These are phyloP conservation scores for Litchi chinensis DNA, from an alignment of 345 rosid genomes.

Conservation along the genomic window DNA sequence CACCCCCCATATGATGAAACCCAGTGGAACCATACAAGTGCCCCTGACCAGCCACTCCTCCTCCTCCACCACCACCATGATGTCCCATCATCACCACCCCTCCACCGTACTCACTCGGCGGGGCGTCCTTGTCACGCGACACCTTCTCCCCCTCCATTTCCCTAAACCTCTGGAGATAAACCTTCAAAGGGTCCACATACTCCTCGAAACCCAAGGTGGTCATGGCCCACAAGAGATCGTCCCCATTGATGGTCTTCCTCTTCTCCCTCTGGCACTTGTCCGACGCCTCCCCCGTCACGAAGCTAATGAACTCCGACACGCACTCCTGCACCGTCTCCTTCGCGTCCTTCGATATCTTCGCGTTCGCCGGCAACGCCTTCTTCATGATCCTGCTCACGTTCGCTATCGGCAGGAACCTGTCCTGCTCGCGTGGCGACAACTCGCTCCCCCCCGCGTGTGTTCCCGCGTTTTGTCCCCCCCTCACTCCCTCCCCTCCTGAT, in stretches of 20 bases:
- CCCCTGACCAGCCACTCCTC: slow-evolving; percentile 19
- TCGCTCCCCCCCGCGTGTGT: slow-evolving; percentile 24
- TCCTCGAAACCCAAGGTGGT: slow-evolving; percentile 76
- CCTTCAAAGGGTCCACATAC: slow-evolving; percentile 71
- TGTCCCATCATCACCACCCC: slow-evolving; percentile 14
- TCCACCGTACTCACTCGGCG: slow-evolving; percentile 22
- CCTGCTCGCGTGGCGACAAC: slow-evolving; percentile 60
- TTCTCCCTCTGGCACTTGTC: slow-evolving; percentile 84
- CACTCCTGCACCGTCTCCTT: slow-evolving; percentile 84
- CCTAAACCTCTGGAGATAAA: slow-evolving; percentile 71
- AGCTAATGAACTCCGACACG: slow-evolving; percentile 79
- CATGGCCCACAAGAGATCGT: slow-evolving; percentile 65
- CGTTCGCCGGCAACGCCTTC: slow-evolving; percentile 73
- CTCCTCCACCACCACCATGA: background rate
- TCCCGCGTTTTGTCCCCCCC: slow-evolving; percentile 31
- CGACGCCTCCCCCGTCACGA: slow-evolving; percentile 77
- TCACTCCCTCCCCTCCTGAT: slow-evolving; percentile 51
- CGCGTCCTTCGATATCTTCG: slow-evolving; percentile 77
- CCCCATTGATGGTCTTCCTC: slow-evolving; percentile 80
- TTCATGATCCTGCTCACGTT: slow-evolving; percentile 85
- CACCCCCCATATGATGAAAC: slow-evolving; percentile 29
- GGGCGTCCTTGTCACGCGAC: slow-evolving; percentile 42
- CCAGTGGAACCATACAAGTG: slow-evolving; percentile 28
- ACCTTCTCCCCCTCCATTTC: slow-evolving; percentile 73
- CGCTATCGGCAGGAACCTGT: slow-evolving; percentile 72